Evolutionary conservation across 352 stramenopile species (phyloP), one percentile per base, ranked within the genome.

Genomic region (Pythium diclinum): DNA sequence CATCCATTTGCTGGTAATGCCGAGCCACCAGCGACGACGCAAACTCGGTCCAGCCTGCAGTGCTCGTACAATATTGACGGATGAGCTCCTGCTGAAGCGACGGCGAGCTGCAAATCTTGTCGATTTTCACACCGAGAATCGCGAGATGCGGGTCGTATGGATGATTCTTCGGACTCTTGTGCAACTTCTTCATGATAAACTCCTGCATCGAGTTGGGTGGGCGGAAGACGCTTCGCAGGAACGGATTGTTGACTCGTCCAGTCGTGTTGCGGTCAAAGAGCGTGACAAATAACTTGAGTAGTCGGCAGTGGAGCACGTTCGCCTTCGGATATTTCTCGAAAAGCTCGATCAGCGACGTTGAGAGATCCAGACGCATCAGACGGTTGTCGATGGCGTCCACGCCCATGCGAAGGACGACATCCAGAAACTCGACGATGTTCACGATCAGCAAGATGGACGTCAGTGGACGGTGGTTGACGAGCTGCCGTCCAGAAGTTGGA

Each of bases 1-100:
- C 85, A 47, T 93, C 79, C 69, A 90, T 88, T 38, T 91, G 81
- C 33, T 92, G 78, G 57, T 89, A 90, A 54, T 93, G 83, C 1
- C 73, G 74, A n/a, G 85, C 81, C 1, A 93, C 77, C 3, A 93
- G 63, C 11, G 81, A 87, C 16, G 79, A 81, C 23, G 68, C 68
- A 54, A 91, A 90, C 47, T 88, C 79, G n/a, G 72, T 68, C 85
- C 85, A 93, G 3, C 76, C 79, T 11, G 75, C 54, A 30, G 83
- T 71, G 32, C 74, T 81, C 54, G 77, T 79, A 60, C 81, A 91
- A 54, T 89, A 92, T 57, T 93, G 85, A 2, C 78, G 75, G 56
- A 93, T 87, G 3, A 93, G 65, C 63, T 93, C 83, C 57, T 93
- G 85, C 30, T 91, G 80, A 2, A 93, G 72, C 3, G 76, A 81